These are phyloP conservation scores for Aspergillus sclerotioniger DNA, from an alignment of 495 filamentous ascomycete species.

Conservation along the genomic window DNA sequence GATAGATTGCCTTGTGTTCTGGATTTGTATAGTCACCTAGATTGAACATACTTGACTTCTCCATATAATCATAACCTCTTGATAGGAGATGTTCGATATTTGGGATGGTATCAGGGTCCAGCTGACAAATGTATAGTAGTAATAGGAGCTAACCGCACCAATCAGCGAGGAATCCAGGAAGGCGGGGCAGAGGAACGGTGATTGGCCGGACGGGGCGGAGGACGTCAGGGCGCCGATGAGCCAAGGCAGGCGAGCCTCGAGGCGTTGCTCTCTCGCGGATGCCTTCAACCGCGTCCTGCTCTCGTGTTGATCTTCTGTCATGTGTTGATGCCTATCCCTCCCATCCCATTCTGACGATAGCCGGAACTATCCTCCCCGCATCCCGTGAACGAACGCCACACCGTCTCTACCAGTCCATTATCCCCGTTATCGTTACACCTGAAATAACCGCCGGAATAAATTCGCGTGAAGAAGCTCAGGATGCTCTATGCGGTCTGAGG, in stretches of 20 bases:
- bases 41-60: not conserved
- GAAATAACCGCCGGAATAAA: slow-evolving; percentile 3
- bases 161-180: not conserved
- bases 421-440: not conserved
- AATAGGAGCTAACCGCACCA: not conserved
- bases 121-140: too few species aligned
- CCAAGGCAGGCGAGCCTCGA: not conserved
- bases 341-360: not conserved
- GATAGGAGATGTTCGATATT: too few species aligned
- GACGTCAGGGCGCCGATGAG: slow-evolving; percentile 5
- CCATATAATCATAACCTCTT: too few species aligned
- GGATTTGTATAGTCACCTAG: not conserved
- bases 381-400: not conserved
- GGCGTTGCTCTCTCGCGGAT: not conserved
- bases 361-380: not conserved
- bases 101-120: too few species aligned
- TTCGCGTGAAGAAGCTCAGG: not conserved
- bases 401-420: not conserved
- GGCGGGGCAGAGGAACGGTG: slow-evolving; percentile 1
- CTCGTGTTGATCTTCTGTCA: not conserved
- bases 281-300: not conserved
- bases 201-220: slow-evolving; percentile 1
- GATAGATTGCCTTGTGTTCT: not conserved
- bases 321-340: not conserved
- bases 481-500: not conserved